Percentiles rank a stretch among this genome's conserved stretches.
phyloP scores from a whole-genome alignment of 148 eudicot species.

The Rhododendron simsii region DNA sequence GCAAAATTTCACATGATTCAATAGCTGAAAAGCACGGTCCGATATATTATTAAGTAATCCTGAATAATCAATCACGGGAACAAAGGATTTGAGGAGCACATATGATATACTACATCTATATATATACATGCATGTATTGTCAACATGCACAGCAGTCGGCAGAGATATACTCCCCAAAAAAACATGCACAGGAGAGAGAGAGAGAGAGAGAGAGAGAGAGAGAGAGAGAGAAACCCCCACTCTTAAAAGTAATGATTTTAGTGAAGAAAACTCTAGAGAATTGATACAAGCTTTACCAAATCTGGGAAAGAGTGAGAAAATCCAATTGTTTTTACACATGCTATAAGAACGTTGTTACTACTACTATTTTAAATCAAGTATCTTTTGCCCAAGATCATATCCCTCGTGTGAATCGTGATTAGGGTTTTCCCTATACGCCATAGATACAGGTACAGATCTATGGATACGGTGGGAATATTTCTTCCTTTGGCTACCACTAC shows the following conservation, averaged over 20 bases:
- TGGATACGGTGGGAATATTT: not conserved
- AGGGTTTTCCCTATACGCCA: slow-evolving; percentile 16
- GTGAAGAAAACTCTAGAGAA: not conserved
- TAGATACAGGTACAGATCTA: not conserved
- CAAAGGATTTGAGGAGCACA: not conserved
- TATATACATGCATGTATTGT: not conserved
- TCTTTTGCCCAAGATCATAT: not conserved
- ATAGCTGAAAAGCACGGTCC: not conserved
- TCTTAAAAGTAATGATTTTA: not conserved
- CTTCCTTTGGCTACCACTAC: not conserved
- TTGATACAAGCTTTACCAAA: not conserved
- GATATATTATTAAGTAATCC: not conserved
- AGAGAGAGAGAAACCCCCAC: not conserved
- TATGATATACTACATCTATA: too few relatives aligned
- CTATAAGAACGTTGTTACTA: not conserved
- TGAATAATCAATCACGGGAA: too few relatives aligned
- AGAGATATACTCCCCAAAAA: too few relatives aligned
- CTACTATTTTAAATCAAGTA: not conserved
- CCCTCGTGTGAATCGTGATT: slow-evolving; percentile 22
- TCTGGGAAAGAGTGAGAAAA: not conserved
- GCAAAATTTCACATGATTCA: not conserved
- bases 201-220: not conserved
- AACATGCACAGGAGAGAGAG: not conserved
- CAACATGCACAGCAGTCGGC: not conserved
- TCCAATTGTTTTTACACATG: not conserved